phyloP scores from a whole-genome alignment of 1,284 basidiomycete genomes.

The Pseudozyma hubeiensis region DNA sequence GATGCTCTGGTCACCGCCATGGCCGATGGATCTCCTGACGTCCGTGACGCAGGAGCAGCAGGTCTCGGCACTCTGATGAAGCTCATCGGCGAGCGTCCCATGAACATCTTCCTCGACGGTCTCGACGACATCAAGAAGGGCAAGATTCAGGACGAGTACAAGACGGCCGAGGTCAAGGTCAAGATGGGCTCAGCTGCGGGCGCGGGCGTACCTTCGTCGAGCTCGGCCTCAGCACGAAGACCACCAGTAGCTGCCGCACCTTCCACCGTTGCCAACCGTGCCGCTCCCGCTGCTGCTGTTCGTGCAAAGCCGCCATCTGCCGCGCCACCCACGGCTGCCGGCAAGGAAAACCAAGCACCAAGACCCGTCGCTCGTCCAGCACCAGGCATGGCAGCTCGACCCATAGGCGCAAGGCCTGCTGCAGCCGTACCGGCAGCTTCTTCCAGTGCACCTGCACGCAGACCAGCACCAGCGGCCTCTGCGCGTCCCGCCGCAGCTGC shows the following conservation, averaged over 20 bases:
- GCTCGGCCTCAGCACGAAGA: slow-evolving; percentile 21
- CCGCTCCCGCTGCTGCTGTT: slow-evolving; percentile 25
- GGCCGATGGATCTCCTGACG: slow-evolving; percentile 89
- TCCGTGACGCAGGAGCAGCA: slow-evolving; percentile 87
- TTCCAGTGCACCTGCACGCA: slow-evolving; percentile 67
- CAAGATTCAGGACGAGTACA: slow-evolving; percentile 92
- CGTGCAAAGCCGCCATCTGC: slow-evolving; percentile 30
- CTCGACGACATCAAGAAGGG: slow-evolving; percentile 88
- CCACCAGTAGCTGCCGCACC: slow-evolving; percentile 22
- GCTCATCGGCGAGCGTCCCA: slow-evolving; percentile 92
- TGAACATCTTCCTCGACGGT: slow-evolving; percentile 87
- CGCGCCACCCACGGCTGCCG: slow-evolving; percentile 17
- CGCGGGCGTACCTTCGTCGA: slow-evolving; percentile 19
- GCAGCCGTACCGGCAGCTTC: slow-evolving; percentile 16
- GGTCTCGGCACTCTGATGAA: slow-evolving; percentile 94
- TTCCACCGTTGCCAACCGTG: slow-evolving; percentile 30
- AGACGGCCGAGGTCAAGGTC: slow-evolving; percentile 68
- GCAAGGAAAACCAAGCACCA: slow-evolving; percentile 45
- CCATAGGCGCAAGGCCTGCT: slow-evolving; percentile 22
- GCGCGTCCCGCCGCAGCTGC: slow-evolving; percentile 70
- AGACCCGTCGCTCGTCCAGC: slow-evolving; percentile 34
- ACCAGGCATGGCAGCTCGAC: slow-evolving; percentile 20
- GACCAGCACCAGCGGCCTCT: slow-evolving; percentile 71
- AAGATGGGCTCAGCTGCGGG: slow-evolving; percentile 48
- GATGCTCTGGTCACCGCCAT: slow-evolving; percentile 82